Base-by-base conservation (phyloP, 2,329 filamentous ascomycete genomes). In the Fusarium sp. region DNA sequence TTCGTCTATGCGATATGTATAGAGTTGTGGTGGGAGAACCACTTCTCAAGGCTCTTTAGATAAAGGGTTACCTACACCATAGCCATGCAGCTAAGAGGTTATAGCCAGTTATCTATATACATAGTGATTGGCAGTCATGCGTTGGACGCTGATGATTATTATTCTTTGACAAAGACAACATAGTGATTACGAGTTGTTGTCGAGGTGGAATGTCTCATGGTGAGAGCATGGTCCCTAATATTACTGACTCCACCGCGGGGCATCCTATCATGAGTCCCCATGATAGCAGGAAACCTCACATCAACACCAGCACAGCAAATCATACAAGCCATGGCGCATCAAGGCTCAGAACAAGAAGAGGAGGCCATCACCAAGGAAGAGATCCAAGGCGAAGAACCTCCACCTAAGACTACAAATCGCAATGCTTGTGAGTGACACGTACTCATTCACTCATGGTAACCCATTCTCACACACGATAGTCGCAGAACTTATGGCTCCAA, bases 301-400 rank as follows among this genome's bases (percentile, higher is more conserved):
- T 59, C 17, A 57, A 53, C 52, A 40, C 34, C 10, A 33, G 28
- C 39, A 46, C 49, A 15, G 22, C 6, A 17, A n/a, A n/a, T 24
- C 39, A 17, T 31, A 31, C 24, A 6, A 61, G 26, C 26, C 7
- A 79, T 79, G 76, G 54, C 73, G 14, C 65, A 59, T 26, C 38
- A 56, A 42, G 70, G 75, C 14, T 74, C 75, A 5, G 76, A 75
- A 15, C 65, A 76, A 1, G 78, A 83, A 57, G 81, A 84, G 70
- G 82, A 84, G 70, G 82, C 80, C 44, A 80, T 82, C 56, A 81
- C 79, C 0, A 71, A 76, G 47, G 80, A 84, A 28, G 83, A 85
- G 62, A 80, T 83, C 3, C 70, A 75, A 34, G 77, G 76, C 21
- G 76, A 76, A 52, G 79, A 78, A 14, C 54, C 28, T 31, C 28